These are phyloP conservation scores for Tuber indicum DNA, from an alignment of 495 filamentous ascomycete species.

Conservation along the genomic window DNA sequence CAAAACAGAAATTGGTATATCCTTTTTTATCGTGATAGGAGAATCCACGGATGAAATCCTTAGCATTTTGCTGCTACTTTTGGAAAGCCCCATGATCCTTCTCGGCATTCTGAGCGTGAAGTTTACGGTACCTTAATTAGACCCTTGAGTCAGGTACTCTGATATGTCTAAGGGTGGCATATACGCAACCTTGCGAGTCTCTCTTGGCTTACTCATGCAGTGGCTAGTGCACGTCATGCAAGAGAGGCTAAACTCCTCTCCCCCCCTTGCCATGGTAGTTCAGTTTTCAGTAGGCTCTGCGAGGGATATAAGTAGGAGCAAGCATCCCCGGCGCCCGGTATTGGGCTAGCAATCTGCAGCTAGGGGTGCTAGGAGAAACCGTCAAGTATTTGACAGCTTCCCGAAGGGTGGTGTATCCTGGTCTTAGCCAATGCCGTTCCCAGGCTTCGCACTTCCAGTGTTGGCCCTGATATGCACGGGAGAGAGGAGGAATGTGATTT, in stretches of 20 bases:
- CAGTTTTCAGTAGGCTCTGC: background rate
- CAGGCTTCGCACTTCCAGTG: background rate
- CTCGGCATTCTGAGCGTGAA: background rate
- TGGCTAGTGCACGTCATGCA: background rate
- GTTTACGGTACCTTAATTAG: background rate
- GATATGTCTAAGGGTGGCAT: background rate
- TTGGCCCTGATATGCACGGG: background rate
- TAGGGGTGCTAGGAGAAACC: background rate
- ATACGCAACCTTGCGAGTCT: background rate
- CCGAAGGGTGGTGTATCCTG: background rate
- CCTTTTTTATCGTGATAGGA: background rate
- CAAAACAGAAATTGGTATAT: background rate
- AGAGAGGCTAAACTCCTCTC: background rate
- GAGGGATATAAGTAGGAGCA: background rate
- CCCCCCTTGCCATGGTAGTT: background rate
- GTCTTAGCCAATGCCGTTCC: background rate
- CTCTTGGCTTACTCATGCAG: background rate
- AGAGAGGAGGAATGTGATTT: background rate
- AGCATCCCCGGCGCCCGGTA: background rate
- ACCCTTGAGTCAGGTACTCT: background rate
- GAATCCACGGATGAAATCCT: background rate
- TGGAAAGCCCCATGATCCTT: background rate
- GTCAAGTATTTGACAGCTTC: background rate
- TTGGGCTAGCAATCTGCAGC: background rate
- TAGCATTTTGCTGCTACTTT: background rate